Conservation (phyloP, 192 early-diverging fungal genomes). For the Linnemannia zychae region DNA sequence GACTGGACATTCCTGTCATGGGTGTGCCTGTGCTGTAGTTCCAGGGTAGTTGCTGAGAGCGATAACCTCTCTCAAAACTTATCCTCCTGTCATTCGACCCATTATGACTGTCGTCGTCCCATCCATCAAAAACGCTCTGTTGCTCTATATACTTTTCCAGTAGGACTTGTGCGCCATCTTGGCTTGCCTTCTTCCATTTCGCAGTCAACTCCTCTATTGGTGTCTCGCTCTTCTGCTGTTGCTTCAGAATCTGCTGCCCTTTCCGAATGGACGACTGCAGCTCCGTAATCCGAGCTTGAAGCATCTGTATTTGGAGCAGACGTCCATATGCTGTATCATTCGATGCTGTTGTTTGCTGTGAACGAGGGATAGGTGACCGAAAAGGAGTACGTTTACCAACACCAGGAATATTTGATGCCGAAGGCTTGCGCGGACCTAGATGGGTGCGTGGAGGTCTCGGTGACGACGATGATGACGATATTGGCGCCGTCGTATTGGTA, state of each 20-base stretch:
- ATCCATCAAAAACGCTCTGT: conserved; percentile 26
- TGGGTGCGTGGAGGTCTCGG: background rate
- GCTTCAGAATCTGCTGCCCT: conserved; percentile 21
- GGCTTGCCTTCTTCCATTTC: conserved; percentile 39
- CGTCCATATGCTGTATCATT: background rate
- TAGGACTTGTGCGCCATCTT: conserved; percentile 30
- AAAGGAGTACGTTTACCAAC: conserved; percentile 7
- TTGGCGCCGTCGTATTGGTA: too few relatives aligned
- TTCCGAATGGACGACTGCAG: conserved; percentile 39
- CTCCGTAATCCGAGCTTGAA: conserved; percentile 19
- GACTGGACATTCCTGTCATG: background rate
- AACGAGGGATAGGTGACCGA: conserved; percentile 14
- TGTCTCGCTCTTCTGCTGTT: conserved; percentile 24
- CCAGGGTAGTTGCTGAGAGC: background rate
- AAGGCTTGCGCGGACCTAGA: background rate
- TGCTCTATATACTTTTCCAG: conserved; percentile 36
- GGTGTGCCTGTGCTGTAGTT: background rate
- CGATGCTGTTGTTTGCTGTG: background rate
- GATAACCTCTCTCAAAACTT: background rate
- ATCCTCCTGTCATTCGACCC: background rate
- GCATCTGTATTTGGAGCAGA: conserved; percentile 14
- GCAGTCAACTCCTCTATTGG: conserved; percentile 33
- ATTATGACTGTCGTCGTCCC: background rate
- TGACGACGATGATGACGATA: background rate
- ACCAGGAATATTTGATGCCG: background rate